These are phyloP conservation scores for Purshia tridentata DNA, from an alignment of 306 rosid species.

Conservation along the genomic window DNA sequence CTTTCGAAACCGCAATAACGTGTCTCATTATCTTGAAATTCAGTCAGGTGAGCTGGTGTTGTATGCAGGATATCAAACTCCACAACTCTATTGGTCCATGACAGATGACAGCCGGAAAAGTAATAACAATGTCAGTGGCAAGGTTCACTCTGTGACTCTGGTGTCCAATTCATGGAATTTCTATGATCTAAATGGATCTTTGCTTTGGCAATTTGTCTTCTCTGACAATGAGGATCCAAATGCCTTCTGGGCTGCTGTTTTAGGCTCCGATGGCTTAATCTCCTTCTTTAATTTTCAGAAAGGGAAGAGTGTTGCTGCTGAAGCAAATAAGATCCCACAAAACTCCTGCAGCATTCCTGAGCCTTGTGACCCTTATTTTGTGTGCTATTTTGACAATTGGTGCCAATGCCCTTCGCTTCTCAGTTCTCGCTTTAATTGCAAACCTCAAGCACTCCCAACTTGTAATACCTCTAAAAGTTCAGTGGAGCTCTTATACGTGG, in stretches of 20 bases:
- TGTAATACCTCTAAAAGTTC: constrained; percentile 26
- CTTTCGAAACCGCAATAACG: constrained; percentile 27
- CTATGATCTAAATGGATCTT: constrained; percentile 32
- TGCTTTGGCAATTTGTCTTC: constrained; percentile 44
- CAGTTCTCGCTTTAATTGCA: constrained; percentile 23
- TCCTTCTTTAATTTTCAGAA: constrained; percentile 27
- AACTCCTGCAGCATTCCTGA: constrained; percentile 37
- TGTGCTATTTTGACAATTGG: constrained; percentile 24
- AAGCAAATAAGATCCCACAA: constrained; percentile 27
- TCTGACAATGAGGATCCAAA: constrained; percentile 7
- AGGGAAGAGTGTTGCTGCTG: constrained; percentile 21
- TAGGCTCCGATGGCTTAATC: constrained; percentile 28
- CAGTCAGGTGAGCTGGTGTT: constrained; percentile 39
- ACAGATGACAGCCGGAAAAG: constrained; percentile 35
- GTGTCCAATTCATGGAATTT: constrained; percentile 46
- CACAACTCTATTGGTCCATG: constrained; percentile 59
- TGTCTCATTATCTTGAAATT: constrained; percentile 41
- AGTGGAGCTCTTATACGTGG: constrained; percentile 29
- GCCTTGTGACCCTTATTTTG: constrained; percentile 36
- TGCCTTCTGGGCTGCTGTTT: constrained; percentile 36
- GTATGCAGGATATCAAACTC: constrained; percentile 39
- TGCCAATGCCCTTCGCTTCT: constrained; percentile 37
- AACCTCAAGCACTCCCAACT: constrained; percentile 22
- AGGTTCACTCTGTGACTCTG: constrained; percentile 32
- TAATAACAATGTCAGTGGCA: constrained; percentile 25